Evolutionary conservation across 2,329 filamentous ascomycete genomes (phyloP), one percentile per base, ranked within the genome.

Genomic region (Exserohilum rostratum): DNA sequence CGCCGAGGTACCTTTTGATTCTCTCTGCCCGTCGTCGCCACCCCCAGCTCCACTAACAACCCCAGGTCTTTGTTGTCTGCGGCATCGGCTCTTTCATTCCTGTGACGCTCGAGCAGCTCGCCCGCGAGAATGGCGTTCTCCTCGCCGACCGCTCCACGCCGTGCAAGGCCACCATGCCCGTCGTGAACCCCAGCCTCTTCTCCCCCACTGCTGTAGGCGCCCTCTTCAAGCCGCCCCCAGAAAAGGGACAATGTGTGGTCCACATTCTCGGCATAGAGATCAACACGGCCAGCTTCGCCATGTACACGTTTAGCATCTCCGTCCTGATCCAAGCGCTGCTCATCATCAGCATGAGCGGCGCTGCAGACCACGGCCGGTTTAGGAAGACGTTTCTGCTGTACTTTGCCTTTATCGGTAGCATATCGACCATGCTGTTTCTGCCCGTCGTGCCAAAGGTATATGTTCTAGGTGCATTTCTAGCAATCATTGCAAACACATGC

Each of bases 261-360:
- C 85, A 88, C 60, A 80, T 98, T 5, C 79, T 96, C 20, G 93
- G 93, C 5, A 75, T 90, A 55, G 88, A 96, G 68, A 88, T 99
- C 78, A 98, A 98, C 76, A 97, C 93, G 0, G 93, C 93, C 31
- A 96, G 90, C 75, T 97, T 98, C 75, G 93, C 92, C 72, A 96
- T 98, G 91, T 98, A 98, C 77, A 97, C 92, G 2, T 99, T 99
- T 76, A 96, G 92, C 53, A 81, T 96, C 68, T 96, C 91, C 72
- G 95, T 99, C 1, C 76, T 97, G 17, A 76, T 97, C 10, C 95
- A 99, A 74, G 90, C 93, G 1, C 77, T 98, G 25, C 79, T 98
- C 27, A 96, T 99, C 38, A 91, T 99, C 60, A 96, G 92, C 70
- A 96, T 99, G 82, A 96, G 92, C 69, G 95, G 91, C 50, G 93